Base-by-base conservation (phyloP, 2,329 filamentous ascomycete genomes). In the Cordyceps cicadae region DNA sequence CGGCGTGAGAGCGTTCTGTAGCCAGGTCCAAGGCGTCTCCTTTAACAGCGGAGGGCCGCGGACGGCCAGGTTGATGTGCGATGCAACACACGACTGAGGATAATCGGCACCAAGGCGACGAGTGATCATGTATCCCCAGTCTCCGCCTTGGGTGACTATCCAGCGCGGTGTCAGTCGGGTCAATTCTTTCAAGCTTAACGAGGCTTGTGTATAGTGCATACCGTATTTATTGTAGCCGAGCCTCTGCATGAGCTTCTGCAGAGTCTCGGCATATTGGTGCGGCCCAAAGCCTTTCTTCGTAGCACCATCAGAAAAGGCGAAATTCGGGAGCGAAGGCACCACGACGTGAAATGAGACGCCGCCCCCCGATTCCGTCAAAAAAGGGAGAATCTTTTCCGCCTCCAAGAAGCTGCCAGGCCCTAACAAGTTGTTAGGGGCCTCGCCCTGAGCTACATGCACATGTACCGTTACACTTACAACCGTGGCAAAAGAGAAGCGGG, bases 401-500 rank as follows among this genome's bases (percentile, higher is more conserved):
- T 90, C 87, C 52, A 87, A 69, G 68, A 88, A 89, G 64, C 81
- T 86, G 1, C 88, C 87, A 0, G 88, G 88, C 83, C 84, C 71
- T 73, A 32, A n/a, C 4, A 17, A 8, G 21, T 5, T 46, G 54
- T 55, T 48, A 55, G 17, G 29, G 11, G 7, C 11, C 19, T 24
- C 34, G 19, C 39, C 34, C 1, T 37, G n/a, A 5, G 4, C 24
- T 7, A n/a, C n/a, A 46, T 34, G 8, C 39, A 15, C 12, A 34
- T 15, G 5, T 3, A 9, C 17, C 29, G 5, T 19, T 4, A 15
- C 17, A 8, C 66, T 51, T 43, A 67, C 66, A 67, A 3, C 66
- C 66, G 15, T 67, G 66, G 49, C 63, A 26, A 29, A 88, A 87
- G 3, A 88, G 70, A 21, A 88, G 69, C 0, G 86, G 85, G 46